phyloP scores from a whole-genome alignment of 2,329 filamentous ascomycete genomes.

The Trichoderma polysporum region DNA sequence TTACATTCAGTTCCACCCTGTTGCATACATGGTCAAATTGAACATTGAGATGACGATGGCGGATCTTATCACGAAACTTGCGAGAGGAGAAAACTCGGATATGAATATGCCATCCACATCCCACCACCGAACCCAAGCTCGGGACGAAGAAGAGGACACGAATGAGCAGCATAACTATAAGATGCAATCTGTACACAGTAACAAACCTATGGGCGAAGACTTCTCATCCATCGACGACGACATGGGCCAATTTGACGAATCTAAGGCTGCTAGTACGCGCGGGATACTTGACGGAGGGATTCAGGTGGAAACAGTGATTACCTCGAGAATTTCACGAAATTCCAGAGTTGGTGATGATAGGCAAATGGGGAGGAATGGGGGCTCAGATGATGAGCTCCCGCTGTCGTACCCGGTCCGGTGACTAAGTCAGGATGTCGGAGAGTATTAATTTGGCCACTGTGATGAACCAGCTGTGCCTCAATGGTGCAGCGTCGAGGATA shows the following conservation, averaged over 20 bases:
- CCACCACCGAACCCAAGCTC: neutral
- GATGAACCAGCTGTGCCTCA: neutral
- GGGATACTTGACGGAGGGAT: neutral
- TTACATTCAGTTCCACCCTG: slow-evolving; percentile 52
- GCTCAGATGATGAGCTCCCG: slow-evolving; percentile 7
- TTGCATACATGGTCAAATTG: slow-evolving; percentile 53
- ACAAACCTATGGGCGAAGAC: neutral
- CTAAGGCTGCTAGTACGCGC: neutral
- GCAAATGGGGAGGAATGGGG: neutral
- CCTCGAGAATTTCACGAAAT: neutral
- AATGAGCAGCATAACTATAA: neutral
- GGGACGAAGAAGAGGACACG: neutral
- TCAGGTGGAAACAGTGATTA: slow-evolving; percentile 7
- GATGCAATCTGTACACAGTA: neutral
- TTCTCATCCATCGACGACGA: slow-evolving; percentile 10
- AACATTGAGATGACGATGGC: slow-evolving; percentile 56
- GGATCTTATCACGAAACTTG: slow-evolving; percentile 47
- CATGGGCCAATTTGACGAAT: neutral
- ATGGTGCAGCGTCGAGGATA: neutral
- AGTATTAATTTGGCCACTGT: neutral
- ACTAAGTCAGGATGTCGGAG: neutral
- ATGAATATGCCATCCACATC: slow-evolving; percentile 7
- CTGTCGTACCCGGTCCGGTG: slow-evolving; percentile 13
- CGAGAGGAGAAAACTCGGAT: neutral
- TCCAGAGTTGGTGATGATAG: neutral